Conservation (phyloP, 257 asterid species). For the Rauvolfia tetraphylla region DNA sequence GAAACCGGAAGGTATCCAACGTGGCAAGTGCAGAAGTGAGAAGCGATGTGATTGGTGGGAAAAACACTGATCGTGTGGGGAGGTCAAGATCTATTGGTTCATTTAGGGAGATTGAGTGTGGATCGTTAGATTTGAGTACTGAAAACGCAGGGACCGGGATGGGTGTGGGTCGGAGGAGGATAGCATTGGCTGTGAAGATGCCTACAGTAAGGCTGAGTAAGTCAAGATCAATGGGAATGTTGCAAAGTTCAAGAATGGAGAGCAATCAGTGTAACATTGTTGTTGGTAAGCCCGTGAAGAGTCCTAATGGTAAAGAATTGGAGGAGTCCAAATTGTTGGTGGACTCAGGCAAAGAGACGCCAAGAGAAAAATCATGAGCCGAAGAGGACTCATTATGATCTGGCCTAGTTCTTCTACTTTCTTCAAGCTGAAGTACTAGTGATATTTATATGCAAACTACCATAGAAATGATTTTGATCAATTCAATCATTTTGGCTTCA, state of each 20-base stretch:
- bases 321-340: constrained; percentile 51
- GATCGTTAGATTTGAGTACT: constrained; percentile 30
- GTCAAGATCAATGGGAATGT: constrained; percentile 68
- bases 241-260: constrained; percentile 36
- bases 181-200: constrained; percentile 50
- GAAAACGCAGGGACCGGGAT: background rate
- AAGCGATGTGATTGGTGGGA: constrained; percentile 21
- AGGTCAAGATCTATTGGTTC: constrained; percentile 68
- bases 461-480: background rate
- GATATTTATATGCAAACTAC: background rate
- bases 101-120: constrained; percentile 41
- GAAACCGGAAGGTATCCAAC: constrained; percentile 59
- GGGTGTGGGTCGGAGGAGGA: constrained; percentile 25
- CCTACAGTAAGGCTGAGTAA: constrained; percentile 50
- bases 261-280: constrained; percentile 10
- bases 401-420: background rate
- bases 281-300: constrained; percentile 18
- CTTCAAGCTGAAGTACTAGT: background rate
- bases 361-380: background rate
- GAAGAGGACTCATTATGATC: background rate
- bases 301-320: constrained; percentile 28
- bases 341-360: constrained; percentile 21
- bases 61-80: constrained; percentile 19
- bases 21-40: constrained; percentile 24
- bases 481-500: background rate